These are phyloP conservation scores for Trypethelium eluteriae DNA, from an alignment of 495 filamentous ascomycete species.

Conservation along the genomic window DNA sequence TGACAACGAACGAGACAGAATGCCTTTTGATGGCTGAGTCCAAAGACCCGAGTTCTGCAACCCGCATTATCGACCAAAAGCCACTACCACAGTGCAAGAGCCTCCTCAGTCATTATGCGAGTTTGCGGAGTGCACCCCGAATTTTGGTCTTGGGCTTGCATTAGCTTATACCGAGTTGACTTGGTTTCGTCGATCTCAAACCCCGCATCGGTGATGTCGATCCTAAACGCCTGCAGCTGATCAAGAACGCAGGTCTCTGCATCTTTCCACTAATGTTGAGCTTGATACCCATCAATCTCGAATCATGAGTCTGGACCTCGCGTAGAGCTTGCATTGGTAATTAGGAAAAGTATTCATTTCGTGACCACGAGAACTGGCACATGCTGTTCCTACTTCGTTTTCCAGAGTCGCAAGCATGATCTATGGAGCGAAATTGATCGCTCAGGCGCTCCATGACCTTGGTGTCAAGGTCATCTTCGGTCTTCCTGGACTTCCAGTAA, in stretches of 20 bases:
- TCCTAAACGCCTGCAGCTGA: not conserved
- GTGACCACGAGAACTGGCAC: not conserved
- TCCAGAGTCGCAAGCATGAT: constrained; percentile 23
- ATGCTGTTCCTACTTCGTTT: constrained; percentile 25
- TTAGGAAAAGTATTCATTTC: not conserved
- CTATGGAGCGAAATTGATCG: constrained; percentile 51
- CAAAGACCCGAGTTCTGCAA: not conserved
- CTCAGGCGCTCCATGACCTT: constrained; percentile 48
- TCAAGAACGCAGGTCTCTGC: constrained; percentile 2
- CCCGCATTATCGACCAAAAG: not conserved
- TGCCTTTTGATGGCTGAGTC: not conserved
- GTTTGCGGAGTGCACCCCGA: not conserved
- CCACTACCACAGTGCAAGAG: not conserved
- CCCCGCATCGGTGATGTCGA: constrained; percentile 9
- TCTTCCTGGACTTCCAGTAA: constrained; percentile 57
- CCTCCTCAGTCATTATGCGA: not conserved
- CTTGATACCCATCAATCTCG: not conserved
- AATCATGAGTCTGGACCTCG: not conserved
- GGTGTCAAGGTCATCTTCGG: constrained; percentile 56
- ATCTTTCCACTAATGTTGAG: constrained; percentile 2
- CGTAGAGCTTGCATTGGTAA: constrained; percentile 3
- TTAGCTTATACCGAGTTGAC: constrained; percentile 2
- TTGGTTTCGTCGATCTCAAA: constrained; percentile 10
- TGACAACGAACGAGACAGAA: not conserved
- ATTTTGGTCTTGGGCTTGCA: constrained; percentile 10